Base-by-base conservation (phyloP, 169 alveolate species). In the Cryptosporidium ubiquitum region DNA sequence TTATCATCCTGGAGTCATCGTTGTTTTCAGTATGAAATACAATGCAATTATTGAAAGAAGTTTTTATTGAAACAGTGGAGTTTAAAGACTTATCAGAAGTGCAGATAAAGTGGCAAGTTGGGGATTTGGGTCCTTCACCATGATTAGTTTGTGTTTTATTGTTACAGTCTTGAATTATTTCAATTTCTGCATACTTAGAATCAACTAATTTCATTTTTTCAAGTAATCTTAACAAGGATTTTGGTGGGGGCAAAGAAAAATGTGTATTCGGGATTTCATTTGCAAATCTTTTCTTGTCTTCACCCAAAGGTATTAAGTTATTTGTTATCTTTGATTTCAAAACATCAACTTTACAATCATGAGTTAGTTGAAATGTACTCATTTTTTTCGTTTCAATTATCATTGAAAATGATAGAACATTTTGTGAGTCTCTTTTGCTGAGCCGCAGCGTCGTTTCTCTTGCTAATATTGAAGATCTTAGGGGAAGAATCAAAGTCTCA, bases 151-250 rank as follows among this genome's bases (percentile, higher is more conserved):
- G 42, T 64, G 26, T 6, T 33, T 64, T 7, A 31, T 33, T 33
- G 39, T 64, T 33, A 29, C 10, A 31, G 10, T 64, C 51, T 18
- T 79, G 75, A n/a, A 79, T 33, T 39, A 79, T 79, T 64, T 79
- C 69, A 61, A 79, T 58, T 20, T 61, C 61, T 10, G 37, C 69
- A 58, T 23, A 79, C 16, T 79, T 79, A 23, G 89, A 79, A 40
- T 64, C 89, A 35, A 79, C 89, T 79, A 79, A 39, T 26, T 79
- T 79, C 89, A 79, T 79, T 58, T 64, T 79, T 58, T 79, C 89
- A 33, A 79, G 68, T 23, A 79, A 35, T 29, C 89, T 58, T 37
- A 61, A 39, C 3, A 79, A 61, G 18, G 75, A 61, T 39, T 58
- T 79, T 18, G 89, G 40, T 23, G 89, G 74, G 12, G 89, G 89